Evolutionary conservation across 2,329 filamentous ascomycete species (phyloP), one percentile per base, ranked within the genome.

Genomic region (Cylindrodendrum hubeiense): DNA sequence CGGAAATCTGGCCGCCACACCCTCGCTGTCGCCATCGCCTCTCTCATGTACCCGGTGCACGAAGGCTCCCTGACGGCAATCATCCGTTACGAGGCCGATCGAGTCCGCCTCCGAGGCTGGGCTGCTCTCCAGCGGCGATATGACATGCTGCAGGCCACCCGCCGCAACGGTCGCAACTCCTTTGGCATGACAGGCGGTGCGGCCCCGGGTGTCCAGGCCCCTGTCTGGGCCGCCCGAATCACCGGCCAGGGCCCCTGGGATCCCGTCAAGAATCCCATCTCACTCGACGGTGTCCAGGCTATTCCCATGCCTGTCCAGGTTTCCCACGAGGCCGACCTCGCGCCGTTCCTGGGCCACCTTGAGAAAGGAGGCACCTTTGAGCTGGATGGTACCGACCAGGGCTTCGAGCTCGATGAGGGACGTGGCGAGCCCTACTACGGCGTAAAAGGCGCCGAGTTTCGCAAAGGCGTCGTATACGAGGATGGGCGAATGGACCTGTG

Each of bases 401-500:
- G 74, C 4, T 71, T 69, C 13, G 72, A 74, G 46, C 75, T 81
- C 5, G 75, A 79, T 10, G 77, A 67, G n/a, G 78, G 78, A 17
- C 71, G 74, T n/a, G 78, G 77, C 5, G 79, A 81, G 74, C 78
- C 78, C 9, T 75, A 77, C 65, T 80, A 80, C 47, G 74, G 75
- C 19, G 74, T 77, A 15, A 73, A 76, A 33, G 79, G 75, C 5
- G 74, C 75, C 41, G 79, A 81, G 71, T 81, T 80, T 43, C 75
- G 65, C 24, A 77, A 75, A 69, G 80, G 79, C 28, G 79, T 81
- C 24, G 74, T 86, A 6, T 87, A 87, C 64, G 80, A 84, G 56
- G 85, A 87, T 67, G 81, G 82, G 9, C 81, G 85, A 13, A 82
- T 88, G 76, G 85, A 87, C 69, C 80, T 87, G 3, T 87, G 85